Evolutionary conservation across 2,329 filamentous ascomycete genomes (phyloP), one percentile per base, ranked within the genome.

Genomic region (Pseudomassariella vexata): DNA sequence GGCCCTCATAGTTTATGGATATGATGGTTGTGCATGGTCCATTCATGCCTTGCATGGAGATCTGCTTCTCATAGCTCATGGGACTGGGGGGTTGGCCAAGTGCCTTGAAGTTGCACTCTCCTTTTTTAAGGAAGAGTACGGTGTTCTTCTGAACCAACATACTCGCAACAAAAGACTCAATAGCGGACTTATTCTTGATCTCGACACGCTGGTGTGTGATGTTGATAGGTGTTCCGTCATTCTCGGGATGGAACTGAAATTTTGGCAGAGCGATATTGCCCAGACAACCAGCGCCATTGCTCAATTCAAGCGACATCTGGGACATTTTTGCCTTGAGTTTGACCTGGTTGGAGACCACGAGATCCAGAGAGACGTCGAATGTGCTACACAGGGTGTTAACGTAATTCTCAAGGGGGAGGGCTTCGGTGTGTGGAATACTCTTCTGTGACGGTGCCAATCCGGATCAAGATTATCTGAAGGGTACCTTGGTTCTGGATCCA

Each of bases 361-460:
- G n/a, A n/a, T n/a, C n/a, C n/a, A n/a, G n/a, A n/a, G n/a, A n/a
- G n/a, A n/a, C n/a, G n/a, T n/a, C n/a, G n/a, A n/a, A n/a, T n/a
- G n/a, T n/a, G n/a, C n/a, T n/a, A n/a, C n/a, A 24, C 22, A 11
- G 22, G 14, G 29, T 5, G 16, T 26, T 24, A 19, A 18, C 16
- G n/a, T 16, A 31, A 25, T 12, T 16, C n/a, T n/a, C n/a, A 8
- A 39, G 36, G 38, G 28, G 30, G 27, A 39, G 28, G 23, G 16
- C 36, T 20, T 36, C 32, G 34, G 19, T 40, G 45, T 42, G n/a
- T n/a, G n/a, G n/a, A n/a, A n/a, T 47, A 49, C 51, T 49, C 40
- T 38, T 53, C 44, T 19, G 47, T 48, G 14, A 54, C 40, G 44
- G 32, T 42, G 36, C 36, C 45, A 35, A 53, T 51, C 12, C 49